Percentiles rank a stretch among this genome's conserved stretches.
phyloP scores from a whole-genome alignment of 2,329 filamentous ascomycete species.

The Aspergillus transmontanensis region DNA sequence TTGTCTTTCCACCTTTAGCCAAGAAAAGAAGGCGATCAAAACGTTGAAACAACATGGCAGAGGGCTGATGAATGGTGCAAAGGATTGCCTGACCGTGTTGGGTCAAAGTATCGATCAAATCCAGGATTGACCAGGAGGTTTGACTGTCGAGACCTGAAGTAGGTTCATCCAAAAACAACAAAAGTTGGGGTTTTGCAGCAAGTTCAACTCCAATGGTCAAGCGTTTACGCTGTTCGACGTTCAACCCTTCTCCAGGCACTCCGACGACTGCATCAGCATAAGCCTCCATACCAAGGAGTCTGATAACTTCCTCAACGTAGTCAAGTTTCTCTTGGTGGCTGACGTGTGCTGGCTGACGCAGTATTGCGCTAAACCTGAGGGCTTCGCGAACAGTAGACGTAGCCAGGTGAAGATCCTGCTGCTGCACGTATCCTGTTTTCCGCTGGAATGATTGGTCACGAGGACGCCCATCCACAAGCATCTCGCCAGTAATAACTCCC shows the following conservation, averaged over 20 bases:
- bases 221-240: conserved; percentile 68
- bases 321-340: conserved; percentile 74
- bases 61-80: conserved; percentile 96
- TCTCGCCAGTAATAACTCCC: conserved; percentile 84
- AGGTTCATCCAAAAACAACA: conserved; percentile 91
- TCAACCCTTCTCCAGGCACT: conserved; percentile 78
- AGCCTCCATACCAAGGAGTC: conserved; percentile 85
- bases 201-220: conserved; percentile 93
- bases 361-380: conserved; percentile 80
- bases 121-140: conserved; percentile 87
- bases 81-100: conserved; percentile 87
- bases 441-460: conserved; percentile 82
- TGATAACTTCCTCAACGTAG: conserved; percentile 89
- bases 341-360: conserved; percentile 76
- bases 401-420: conserved; percentile 83
- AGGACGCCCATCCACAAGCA: conserved; percentile 73
- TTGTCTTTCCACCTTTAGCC: conserved; percentile 64
- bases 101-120: conserved; percentile 83
- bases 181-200: conserved; percentile 82
- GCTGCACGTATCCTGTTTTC: conserved; percentile 87
- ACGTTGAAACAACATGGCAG: conserved; percentile 44
- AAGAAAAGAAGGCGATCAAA: conserved; percentile 69
- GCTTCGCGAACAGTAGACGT: conserved; percentile 87
- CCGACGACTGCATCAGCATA: conserved; percentile 90
- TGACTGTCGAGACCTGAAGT: conserved; percentile 92